A percentile compares a stretch with the other conserved stretches of the same genome.
Conservation (phyloP, 306 rosid genomes). For the Ochetophila trinervis region DNA sequence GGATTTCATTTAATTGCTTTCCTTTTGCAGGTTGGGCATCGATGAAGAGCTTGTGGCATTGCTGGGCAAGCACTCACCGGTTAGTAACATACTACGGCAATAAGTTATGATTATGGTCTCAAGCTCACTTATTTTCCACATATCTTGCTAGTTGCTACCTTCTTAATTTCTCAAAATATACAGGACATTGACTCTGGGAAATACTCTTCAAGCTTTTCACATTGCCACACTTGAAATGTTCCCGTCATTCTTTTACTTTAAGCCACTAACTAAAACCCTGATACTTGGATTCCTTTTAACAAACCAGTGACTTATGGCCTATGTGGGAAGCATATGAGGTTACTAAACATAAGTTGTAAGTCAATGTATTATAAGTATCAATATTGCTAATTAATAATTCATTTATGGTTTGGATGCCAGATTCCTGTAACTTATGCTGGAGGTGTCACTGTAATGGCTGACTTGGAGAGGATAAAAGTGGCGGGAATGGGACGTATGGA, state of each 20-base stretch:
- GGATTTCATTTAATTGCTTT: conserved; percentile 25
- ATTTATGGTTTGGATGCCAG: conserved; percentile 35
- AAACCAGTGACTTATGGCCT: background rate
- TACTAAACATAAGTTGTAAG: background rate
- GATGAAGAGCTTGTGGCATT: conserved; percentile 92
- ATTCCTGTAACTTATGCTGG: conserved; percentile 93
- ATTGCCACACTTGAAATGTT: too few species aligned
- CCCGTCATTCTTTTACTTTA: too few species aligned
- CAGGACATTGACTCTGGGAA: background rate
- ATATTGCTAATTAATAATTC: background rate
- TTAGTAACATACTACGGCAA: conserved; percentile 28
- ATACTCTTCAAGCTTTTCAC: too few species aligned
- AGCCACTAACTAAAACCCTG: too few species aligned
- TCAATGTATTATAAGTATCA: conserved; percentile 8
- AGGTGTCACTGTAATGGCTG: conserved; percentile 79
- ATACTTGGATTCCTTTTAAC: too few species aligned
- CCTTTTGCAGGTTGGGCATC: conserved; percentile 67
- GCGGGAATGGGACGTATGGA: conserved; percentile 74
- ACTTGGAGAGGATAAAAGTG: conserved; percentile 70
- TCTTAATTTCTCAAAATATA: background rate
- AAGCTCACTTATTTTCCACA: background rate
- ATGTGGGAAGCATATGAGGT: background rate
- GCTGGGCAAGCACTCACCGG: conserved; percentile 88
- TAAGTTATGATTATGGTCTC: background rate
- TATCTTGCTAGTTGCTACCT: background rate